These are phyloP conservation scores for Pholiota conissans DNA, from an alignment of 768 basidiomycete genomes.

Conservation along the genomic window DNA sequence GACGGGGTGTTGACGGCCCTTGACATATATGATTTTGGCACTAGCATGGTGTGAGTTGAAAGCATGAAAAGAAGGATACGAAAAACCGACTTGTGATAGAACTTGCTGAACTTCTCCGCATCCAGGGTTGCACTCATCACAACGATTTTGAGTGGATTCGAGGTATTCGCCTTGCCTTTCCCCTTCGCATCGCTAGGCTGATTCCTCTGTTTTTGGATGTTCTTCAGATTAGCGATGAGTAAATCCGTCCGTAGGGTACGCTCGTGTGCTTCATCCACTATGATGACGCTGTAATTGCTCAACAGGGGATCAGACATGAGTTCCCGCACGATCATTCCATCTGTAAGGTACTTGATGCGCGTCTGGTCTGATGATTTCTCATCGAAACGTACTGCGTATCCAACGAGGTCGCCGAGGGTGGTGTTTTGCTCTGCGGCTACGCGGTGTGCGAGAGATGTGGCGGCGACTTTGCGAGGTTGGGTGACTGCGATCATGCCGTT, in stretches of 20 bases:
- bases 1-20: slow-evolving; percentile 93
- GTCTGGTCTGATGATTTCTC: slow-evolving; percentile 73
- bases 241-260: slow-evolving; percentile 93
- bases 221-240: slow-evolving; percentile 87
- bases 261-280: slow-evolving; percentile 98
- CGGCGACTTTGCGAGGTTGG: slow-evolving; percentile 93
- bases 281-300: slow-evolving; percentile 79
- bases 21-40: slow-evolving; percentile 85
- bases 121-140: slow-evolving; percentile 99
- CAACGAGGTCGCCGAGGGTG: slow-evolving; percentile 74
- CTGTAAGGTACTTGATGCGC: slow-evolving; percentile 93
- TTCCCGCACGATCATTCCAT: slow-evolving; percentile 97
- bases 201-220: slow-evolving; percentile 72
- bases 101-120: slow-evolving; percentile 89
- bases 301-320: slow-evolving; percentile 77
- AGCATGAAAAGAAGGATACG: background rate
- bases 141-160: slow-evolving; percentile 81
- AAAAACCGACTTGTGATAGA: slow-evolving; percentile 73
- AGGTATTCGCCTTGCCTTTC: slow-evolving; percentile 43
- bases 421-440: slow-evolving; percentile 84
- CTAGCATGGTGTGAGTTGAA: slow-evolving; percentile 37
- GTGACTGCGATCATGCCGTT: slow-evolving; percentile 86
- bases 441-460: slow-evolving; percentile 89
- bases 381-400: slow-evolving; percentile 96
- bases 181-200: slow-evolving; percentile 31